A percentile compares a stretch with the other conserved stretches of the same genome.
These are phyloP conservation scores for Ailanthus altissimus DNA, from an alignment of 345 rosid species.

Conservation along the genomic window DNA sequence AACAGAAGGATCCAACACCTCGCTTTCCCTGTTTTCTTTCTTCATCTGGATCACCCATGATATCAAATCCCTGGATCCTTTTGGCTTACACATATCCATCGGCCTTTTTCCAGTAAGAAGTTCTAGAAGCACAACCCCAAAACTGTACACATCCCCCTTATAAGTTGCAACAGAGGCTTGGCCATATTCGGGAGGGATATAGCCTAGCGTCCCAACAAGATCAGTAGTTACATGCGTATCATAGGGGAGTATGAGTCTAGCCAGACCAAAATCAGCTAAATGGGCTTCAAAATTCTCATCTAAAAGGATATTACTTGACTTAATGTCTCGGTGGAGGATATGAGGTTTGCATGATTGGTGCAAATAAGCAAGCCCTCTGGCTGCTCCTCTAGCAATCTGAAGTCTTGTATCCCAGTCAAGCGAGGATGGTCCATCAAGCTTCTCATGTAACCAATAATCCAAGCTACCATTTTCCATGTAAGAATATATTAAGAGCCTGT, in stretches of 20 bases:
- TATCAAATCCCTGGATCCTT: slow-evolving; percentile 62
- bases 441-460: slow-evolving; percentile 91
- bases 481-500: slow-evolving; percentile 74
- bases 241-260: slow-evolving; percentile 68
- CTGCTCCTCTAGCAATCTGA: slow-evolving; percentile 71
- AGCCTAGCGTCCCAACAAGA: slow-evolving; percentile 86
- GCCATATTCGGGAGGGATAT: slow-evolving; percentile 88
- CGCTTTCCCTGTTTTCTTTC: slow-evolving; percentile 58
- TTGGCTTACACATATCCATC: slow-evolving; percentile 81
- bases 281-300: slow-evolving; percentile 77
- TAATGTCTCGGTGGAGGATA: slow-evolving; percentile 81
- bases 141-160: slow-evolving; percentile 85
- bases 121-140: slow-evolving; percentile 89
- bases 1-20: slow-evolving; percentile 66
- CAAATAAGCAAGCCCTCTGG: slow-evolving; percentile 67
- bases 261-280: slow-evolving; percentile 89
- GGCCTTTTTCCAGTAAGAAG: slow-evolving; percentile 86
- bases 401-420: slow-evolving; percentile 69
- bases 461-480: slow-evolving; percentile 90
- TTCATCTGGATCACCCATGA: slow-evolving; percentile 70
- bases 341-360: slow-evolving; percentile 83
- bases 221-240: slow-evolving; percentile 87
- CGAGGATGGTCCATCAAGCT: slow-evolving; percentile 58
- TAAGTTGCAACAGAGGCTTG: slow-evolving; percentile 84
- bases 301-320: slow-evolving; percentile 81